Evolutionary conservation across 23 red algal genomes (phyloP), one percentile per base, ranked within the genome.

Genomic region (Gracilariopsis chorda): DNA sequence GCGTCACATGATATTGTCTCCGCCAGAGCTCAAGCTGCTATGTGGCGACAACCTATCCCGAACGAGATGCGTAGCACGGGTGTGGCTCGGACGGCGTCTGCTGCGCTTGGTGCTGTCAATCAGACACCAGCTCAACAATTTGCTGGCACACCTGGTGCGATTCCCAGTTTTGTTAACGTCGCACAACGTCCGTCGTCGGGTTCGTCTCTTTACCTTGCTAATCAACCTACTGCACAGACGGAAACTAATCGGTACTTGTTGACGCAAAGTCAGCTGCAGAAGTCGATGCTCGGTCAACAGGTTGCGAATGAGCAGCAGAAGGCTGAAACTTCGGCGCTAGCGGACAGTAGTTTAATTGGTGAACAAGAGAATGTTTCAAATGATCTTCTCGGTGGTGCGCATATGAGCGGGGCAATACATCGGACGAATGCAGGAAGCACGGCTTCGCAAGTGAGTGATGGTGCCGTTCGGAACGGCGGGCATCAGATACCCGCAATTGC

Each of bases 1-100:
- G 62, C 62, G 5, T 68, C 62, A 36, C 62, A 68, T 41, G 62
- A 27, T 68, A 68, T 68, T 40, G 62, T 68, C 35, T 68, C 62
- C 17, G 62, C 62, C 21, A 36, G 62, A 2, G 62, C 62, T 68
- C 62, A 68, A 68, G 62, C 62, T 30, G 62, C 62, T 10, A 20
- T 68, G 62, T 68, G 62, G 62, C 35, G 62, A 19, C 62, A 68
- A 39, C 33, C 62, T 16, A 68, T 4, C 8, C 62, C 62, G 32
- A 14, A 36, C 33, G 62, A 16, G 4, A 19, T 68, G 20, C 62
- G n/a, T 30, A 41, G 41, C 62, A 68, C 20, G 35, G 33, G 30
- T 14, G 2, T 68, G 33, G 34, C 27, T 39, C 62, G 41, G 41
- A 7, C 62, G n/a, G 41, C 35, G 14, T 68, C 62, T 19, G n/a